These are phyloP conservation scores for Cryphonectria nitschkei DNA, from an alignment of 2,329 filamentous ascomycete species.

Conservation along the genomic window DNA sequence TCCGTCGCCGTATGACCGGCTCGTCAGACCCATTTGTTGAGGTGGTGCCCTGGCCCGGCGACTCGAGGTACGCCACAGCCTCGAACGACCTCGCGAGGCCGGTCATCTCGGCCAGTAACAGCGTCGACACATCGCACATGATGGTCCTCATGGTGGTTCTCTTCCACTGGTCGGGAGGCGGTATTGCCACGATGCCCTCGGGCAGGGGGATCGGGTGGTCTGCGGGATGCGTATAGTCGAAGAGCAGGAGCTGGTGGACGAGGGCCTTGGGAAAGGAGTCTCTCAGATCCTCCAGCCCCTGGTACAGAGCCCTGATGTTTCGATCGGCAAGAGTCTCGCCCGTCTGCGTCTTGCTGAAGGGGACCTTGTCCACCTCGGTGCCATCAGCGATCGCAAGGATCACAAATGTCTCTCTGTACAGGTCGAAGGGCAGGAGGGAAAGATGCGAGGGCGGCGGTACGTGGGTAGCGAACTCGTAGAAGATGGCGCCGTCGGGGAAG, in stretches of 20 bases:
- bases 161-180: constrained; percentile 68
- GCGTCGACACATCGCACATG: constrained; percentile 77
- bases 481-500: constrained; percentile 81
- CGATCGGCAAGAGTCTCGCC: constrained; percentile 58
- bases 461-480: constrained; percentile 86
- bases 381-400: constrained; percentile 87
- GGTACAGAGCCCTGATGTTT: constrained; percentile 62
- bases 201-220: constrained; percentile 58
- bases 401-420: constrained; percentile 82
- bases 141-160: constrained; percentile 80
- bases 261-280: constrained; percentile 77
- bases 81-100: constrained; percentile 74
- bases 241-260: constrained; percentile 78
- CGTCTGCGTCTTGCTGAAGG: constrained; percentile 59
- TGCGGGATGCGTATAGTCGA: constrained; percentile 65
- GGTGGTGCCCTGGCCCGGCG: constrained; percentile 61
- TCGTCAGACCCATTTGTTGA: constrained; percentile 50
- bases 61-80: constrained; percentile 75
- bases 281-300: constrained; percentile 71
- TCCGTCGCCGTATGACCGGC: constrained; percentile 50
- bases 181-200: constrained; percentile 73
- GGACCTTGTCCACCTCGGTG: constrained; percentile 61
- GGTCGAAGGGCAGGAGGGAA: constrained; percentile 83
- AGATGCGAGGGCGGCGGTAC: constrained; percentile 79
- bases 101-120: constrained; percentile 76